Evolutionary conservation across 108 stramenopile genomes (phyloP).

Genomic region (Discostella stelligeroides): DNA sequence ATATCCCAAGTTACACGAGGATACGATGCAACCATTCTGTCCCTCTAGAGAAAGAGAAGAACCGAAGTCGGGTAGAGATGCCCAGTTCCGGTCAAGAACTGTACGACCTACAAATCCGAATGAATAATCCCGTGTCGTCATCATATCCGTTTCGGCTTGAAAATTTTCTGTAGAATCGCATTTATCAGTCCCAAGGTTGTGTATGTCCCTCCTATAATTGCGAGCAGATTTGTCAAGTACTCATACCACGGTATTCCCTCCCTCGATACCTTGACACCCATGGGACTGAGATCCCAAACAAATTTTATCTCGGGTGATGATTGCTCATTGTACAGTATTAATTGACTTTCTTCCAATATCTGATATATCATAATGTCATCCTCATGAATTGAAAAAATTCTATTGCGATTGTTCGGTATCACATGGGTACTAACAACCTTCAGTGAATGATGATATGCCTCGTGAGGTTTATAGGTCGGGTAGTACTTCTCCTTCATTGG

Average conservation of each 20-base stretch:
- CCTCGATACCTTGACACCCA: constrained; percentile 87
- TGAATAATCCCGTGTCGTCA: background rate
- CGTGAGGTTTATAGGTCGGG: constrained; percentile 73
- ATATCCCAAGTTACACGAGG: too few species aligned
- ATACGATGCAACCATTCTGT: too few species aligned
- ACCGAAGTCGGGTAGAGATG: too few species aligned
- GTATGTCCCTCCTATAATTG: constrained; percentile 98
- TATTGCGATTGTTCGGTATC: constrained; percentile 15
- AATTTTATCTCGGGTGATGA: constrained; percentile 90
- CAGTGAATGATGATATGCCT: constrained; percentile 95
- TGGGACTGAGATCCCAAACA: constrained; percentile 89
- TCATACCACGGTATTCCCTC: constrained; percentile 92
- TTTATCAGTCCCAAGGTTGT: constrained; percentile 96
- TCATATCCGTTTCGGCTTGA: constrained; percentile 75
- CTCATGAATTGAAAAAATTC: background rate
- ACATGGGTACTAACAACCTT: constrained; percentile 93
- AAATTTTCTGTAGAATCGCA: constrained; percentile 87
- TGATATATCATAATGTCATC: constrained; percentile 65
- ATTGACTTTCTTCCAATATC: constrained; percentile 85
- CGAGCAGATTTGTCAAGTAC: constrained; percentile 93
- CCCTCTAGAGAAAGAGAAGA: too few species aligned
- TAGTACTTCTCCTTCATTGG: constrained; percentile 81
- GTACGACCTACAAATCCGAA: too few species aligned
- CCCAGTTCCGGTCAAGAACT: too few species aligned
- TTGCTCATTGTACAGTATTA: constrained; percentile 72